Conservation (phyloP, 1,284 basidiomycete genomes). For the Leccinum glutinopallens region DNA sequence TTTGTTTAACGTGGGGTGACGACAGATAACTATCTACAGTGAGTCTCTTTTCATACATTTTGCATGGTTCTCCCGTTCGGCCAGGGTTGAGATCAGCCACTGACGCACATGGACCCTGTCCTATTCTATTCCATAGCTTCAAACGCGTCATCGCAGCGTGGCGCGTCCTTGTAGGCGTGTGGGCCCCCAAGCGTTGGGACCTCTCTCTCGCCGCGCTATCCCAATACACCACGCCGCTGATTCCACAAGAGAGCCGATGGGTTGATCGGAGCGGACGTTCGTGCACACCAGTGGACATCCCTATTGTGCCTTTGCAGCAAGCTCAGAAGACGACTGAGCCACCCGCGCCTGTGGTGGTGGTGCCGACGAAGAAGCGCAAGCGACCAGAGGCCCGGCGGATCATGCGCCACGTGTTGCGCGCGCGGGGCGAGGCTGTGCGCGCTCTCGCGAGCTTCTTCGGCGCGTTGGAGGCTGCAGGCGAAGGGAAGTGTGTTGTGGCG, state of each 20-base stretch:
- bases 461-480: constrained; percentile 56
- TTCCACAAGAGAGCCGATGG: constrained; percentile 72
- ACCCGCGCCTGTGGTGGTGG: constrained; percentile 33
- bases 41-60: constrained; percentile 33
- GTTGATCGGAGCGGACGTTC: constrained; percentile 49
- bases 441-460: constrained; percentile 72
- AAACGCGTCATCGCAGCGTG: constrained; percentile 87
- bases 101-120: constrained; percentile 24
- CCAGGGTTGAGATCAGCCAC: constrained; percentile 20
- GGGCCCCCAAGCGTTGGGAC: constrained; percentile 83
- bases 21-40: constrained; percentile 82
- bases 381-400: constrained; percentile 77
- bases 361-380: constrained; percentile 37
- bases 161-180: constrained; percentile 89
- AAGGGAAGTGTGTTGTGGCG: constrained; percentile 53
- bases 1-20: constrained; percentile 9
- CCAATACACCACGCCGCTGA: constrained; percentile 69
- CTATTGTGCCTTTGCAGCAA: neutral
- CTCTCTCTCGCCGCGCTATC: constrained; percentile 68
- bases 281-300: constrained; percentile 22
- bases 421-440: constrained; percentile 75
- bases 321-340: constrained; percentile 35
- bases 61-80: constrained; percentile 11
- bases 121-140: constrained; percentile 44
- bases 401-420: constrained; percentile 83